Evolutionary conservation across 495 filamentous ascomycete species (phyloP).

Genomic region (Pyrenopolyporus hunteri): DNA sequence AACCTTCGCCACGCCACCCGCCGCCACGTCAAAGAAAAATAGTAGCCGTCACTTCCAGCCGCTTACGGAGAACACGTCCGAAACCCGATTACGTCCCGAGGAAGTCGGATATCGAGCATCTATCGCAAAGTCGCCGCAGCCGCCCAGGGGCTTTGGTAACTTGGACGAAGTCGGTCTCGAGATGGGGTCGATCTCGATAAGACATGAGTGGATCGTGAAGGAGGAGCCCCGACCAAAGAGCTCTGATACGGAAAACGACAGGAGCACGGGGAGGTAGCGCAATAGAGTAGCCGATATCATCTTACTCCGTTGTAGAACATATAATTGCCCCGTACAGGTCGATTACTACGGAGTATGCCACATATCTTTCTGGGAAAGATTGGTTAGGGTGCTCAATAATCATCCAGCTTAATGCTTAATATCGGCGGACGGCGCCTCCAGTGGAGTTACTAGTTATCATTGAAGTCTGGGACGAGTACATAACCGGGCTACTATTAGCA

Average conservation of each 20-base stretch:
- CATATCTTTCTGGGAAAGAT: neutral
- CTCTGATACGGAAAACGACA: constrained; percentile 4
- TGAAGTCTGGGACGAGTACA: neutral
- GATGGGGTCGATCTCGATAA: constrained; percentile 36
- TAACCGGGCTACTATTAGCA: too few relatives aligned
- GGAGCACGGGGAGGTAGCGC: neutral
- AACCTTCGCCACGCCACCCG: constrained; percentile 12
- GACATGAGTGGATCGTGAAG: constrained; percentile 34
- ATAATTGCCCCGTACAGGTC: neutral
- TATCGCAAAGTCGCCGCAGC: constrained; percentile 24
- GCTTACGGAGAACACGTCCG: constrained; percentile 41
- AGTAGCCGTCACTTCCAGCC: constrained; percentile 37
- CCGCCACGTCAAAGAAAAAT: constrained; percentile 16
- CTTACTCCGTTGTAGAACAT: neutral
- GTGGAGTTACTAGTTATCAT: neutral
- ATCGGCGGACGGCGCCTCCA: neutral
- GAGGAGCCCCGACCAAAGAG: constrained; percentile 24
- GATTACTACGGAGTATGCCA: neutral
- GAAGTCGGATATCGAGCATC: constrained; percentile 27
- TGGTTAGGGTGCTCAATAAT: neutral
- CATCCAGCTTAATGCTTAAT: neutral
- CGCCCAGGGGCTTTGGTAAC: constrained; percentile 15
- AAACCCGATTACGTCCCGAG: constrained; percentile 39
- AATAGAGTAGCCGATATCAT: neutral
- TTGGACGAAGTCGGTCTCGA: constrained; percentile 23